These are phyloP conservation scores for Aspergillus japonicus DNA, from an alignment of 2,329 filamentous ascomycete genomes.

Conservation along the genomic window DNA sequence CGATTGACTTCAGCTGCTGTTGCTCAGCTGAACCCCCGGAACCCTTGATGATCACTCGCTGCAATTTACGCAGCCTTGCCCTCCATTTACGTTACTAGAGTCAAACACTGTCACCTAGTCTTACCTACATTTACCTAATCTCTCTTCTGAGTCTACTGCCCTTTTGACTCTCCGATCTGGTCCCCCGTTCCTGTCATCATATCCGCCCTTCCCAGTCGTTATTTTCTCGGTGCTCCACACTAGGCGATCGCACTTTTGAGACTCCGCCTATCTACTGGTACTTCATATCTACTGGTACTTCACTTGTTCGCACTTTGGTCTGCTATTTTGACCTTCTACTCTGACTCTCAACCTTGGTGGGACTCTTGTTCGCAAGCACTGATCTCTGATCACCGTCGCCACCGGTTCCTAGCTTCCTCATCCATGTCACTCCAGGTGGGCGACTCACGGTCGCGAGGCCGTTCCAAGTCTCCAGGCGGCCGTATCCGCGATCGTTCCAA, in stretches of 20 bases:
- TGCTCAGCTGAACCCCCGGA: constrained; percentile 4
- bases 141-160: neutral
- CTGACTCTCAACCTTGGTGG: neutral
- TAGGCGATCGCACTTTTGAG: neutral
- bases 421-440: constrained; percentile 41
- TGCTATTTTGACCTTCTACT: neutral
- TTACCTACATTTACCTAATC: neutral
- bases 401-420: constrained; percentile 6
- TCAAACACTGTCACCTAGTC: neutral
- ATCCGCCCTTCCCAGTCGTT: neutral
- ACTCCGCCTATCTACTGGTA: neutral
- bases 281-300: neutral
- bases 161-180: neutral
- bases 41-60: constrained; percentile 1
- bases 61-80: constrained; percentile 1
- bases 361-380: neutral
- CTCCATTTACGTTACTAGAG: neutral
- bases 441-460: constrained; percentile 44
- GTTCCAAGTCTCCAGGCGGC: constrained; percentile 47
- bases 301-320: neutral
- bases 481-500: constrained; percentile 43
- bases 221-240: neutral
- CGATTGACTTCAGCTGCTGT: neutral
- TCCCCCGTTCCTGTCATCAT: neutral
- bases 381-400: neutral